Evolutionary conservation across 139 green algal genomes (phyloP), one percentile per base, ranked within the genome.

Genomic region (Zygnema cylindricum): DNA sequence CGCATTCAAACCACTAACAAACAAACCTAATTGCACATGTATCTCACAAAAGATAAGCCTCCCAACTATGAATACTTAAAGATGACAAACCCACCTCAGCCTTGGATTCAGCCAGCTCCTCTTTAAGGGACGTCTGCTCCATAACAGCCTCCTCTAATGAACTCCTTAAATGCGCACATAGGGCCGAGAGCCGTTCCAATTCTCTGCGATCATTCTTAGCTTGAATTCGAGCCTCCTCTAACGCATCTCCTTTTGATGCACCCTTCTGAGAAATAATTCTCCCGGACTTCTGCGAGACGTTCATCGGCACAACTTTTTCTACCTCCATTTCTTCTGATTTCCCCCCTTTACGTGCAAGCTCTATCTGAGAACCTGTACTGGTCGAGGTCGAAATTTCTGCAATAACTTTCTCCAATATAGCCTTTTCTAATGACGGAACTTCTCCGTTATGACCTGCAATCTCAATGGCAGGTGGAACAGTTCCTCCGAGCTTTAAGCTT

Each of bases 91-190:
- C 7, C 7, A 63, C 49, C 49, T 63, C 7, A 63, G 7, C 16
- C 16, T 16, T 63, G 49, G 7, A 63, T 16, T 63, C 16, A 16
- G 11, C 71, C 3, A 79, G 71, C 71, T 79, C 36, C 36, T 43
- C 36, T 16, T 54, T 41, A 7, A 79, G 71, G 3, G 3, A 40
- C 71, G 71, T 43, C 38, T 16, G 71, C 16, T 43, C 71, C 7
- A 54, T 16, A 7, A 79, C 7, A 7, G 3, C 71, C 71, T 79
- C 71, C 36, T 79, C 71, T 43, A 79, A 79, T 3, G 71, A 79
- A 43, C 71, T 79, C 38, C 71, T 3, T 43, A 79, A 43, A 41
- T 79, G 16, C 16, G 36, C 36, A 16, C 71, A 79, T 41, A 79
- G 71, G 11, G 3, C 16, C 11, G 36, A 54, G 3, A 79, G 16